Percentiles rank a stretch among this genome's conserved stretches.
These are phyloP conservation scores for Cocos nucifera DNA, from an alignment of 176 grass and related monocot species.

Conservation along the genomic window DNA sequence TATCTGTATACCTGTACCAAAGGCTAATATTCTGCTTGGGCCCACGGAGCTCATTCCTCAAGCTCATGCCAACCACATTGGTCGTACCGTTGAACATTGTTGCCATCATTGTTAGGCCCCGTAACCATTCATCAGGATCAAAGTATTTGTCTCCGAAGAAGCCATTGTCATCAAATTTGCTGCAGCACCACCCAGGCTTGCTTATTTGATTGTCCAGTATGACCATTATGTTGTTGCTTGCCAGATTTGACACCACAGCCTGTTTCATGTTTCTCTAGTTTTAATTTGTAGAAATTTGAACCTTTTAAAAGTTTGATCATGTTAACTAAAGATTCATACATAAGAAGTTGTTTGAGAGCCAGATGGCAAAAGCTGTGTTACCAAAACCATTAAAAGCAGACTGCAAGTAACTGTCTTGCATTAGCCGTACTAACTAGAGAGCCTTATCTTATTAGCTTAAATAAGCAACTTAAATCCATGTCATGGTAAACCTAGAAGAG, in stretches of 20 bases:
- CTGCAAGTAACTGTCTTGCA: no score
- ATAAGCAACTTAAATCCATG: no score
- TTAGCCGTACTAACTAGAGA: no score
- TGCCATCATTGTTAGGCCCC: slow-evolving; percentile 56
- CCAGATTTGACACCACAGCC: slow-evolving; percentile 68
- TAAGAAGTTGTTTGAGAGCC: no score
- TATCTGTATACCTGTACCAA: slow-evolving; percentile 73
- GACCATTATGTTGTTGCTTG: slow-evolving; percentile 67
- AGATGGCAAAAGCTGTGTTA: no score
- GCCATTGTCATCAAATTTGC: slow-evolving; percentile 51
- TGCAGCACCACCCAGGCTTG: slow-evolving; percentile 83
- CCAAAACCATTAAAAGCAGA: no score
- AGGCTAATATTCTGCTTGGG: slow-evolving; percentile 63
- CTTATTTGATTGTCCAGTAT: slow-evolving; percentile 99
- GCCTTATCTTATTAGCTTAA: no score
- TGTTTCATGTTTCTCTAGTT: slow-evolving; percentile 16
- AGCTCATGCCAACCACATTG: slow-evolving; percentile 88
- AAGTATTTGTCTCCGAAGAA: slow-evolving; percentile 95
- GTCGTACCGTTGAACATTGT: slow-evolving; percentile 53
- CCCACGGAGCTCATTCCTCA: slow-evolving; percentile 81
- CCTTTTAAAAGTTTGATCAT: no score
- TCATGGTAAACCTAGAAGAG: no score
- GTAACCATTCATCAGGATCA: slow-evolving; percentile 75
- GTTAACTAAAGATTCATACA: no score
- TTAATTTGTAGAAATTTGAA: neutral